Evolutionary conservation across 257 asterid genomes (phyloP), one percentile per base, ranked within the genome.

Genomic region (Nicotiana undulata): DNA sequence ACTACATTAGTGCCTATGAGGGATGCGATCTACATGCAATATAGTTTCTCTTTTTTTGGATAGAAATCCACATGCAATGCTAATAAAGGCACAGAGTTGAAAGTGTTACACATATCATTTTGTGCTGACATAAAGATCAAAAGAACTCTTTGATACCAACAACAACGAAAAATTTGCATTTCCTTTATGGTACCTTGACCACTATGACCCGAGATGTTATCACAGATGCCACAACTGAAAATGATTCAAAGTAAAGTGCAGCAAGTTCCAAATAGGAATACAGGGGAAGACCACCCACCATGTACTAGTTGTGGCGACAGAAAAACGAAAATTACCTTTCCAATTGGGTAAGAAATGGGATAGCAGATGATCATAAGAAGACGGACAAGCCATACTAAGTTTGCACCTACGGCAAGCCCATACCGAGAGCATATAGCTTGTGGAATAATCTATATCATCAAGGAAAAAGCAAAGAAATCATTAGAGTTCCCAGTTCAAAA

Each of bases 341-440:
- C 98, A 81, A 92, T 94, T 2, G 99, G 99, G 86, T 88, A 96
- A 82, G 98, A 84, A 81, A 96, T 88, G 11, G 98, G 98, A 84
- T 44, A 96, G 87, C 98, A 94, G 76, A 96, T 72, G 79, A 92
- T 90, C 98, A 96, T 94, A 88, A 96, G 86, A 83, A 90, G 32
- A 13, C 93, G 98, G 80, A 96, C 99, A 11, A 96, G 98, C 98
- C 98, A 94, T 32, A 89, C 90, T 37, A 91, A 92, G 84, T 91
- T 94, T 22, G 98, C 99, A 58, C 99, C 99, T 70, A 96, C 97
- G n/a, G 99, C 95, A 81, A 96, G 89, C 85, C 99, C 99, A 80
- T 96, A 90, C 81, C 91, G 87, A 67, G 98, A 86, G 90, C 98
- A 94, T 80, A 91, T 90, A 11, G 99, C 95, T 89, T 96, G 99